phyloP scores from a whole-genome alignment of 768 basidiomycete genomes.

The Boletus rubescentipes region DNA sequence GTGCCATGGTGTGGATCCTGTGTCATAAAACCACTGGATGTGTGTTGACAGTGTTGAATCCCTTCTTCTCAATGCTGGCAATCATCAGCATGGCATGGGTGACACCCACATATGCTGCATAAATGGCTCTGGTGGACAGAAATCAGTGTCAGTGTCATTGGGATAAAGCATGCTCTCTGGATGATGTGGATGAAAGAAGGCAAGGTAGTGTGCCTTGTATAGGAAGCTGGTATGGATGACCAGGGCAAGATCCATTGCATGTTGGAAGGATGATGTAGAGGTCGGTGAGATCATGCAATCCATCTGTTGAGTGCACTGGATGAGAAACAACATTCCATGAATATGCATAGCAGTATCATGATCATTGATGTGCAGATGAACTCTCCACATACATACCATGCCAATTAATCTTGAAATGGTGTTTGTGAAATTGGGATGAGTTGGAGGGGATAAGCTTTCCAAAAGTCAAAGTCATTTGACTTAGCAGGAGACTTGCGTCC shows the following conservation, averaged over 20 bases:
- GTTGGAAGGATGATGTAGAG: slow-evolving; percentile 72
- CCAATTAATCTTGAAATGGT: too few species aligned
- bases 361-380: neutral
- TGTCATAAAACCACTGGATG: slow-evolving; percentile 76
- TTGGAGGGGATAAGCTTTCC: too few species aligned
- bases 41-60: slow-evolving; percentile 47
- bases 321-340: slow-evolving; percentile 10
- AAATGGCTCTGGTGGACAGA: slow-evolving; percentile 72
- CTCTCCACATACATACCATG: too few species aligned
- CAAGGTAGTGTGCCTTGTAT: slow-evolving; percentile 55
- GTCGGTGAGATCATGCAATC: slow-evolving; percentile 54
- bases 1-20: slow-evolving; percentile 55
- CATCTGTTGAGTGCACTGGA: slow-evolving; percentile 47
- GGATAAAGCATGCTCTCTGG: slow-evolving; percentile 54
- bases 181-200: slow-evolving; percentile 68
- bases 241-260: slow-evolving; percentile 52
- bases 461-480: too few species aligned
- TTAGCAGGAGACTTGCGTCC: neutral
- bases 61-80: slow-evolving; percentile 57
- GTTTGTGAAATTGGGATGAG: too few species aligned
- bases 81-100: slow-evolving; percentile 51
- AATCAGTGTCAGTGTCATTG: slow-evolving; percentile 74
- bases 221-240: slow-evolving; percentile 42
- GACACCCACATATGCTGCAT: slow-evolving; percentile 74
- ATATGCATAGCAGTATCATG: neutral